These are phyloP conservation scores for Kwoniella dendrophila DNA, from an alignment of 768 basidiomycete genomes.

Conservation along the genomic window DNA sequence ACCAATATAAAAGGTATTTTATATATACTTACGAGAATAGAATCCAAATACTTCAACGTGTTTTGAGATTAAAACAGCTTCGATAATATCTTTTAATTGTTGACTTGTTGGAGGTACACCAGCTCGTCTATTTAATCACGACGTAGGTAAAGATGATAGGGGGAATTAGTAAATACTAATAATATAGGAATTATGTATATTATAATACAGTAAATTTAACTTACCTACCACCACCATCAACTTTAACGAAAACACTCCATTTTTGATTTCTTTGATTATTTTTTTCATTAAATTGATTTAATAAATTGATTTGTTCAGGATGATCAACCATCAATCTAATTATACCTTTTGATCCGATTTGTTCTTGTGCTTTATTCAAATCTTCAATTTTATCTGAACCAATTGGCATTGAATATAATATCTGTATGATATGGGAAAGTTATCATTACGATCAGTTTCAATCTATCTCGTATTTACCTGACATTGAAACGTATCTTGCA, in stretches of 20 bases:
- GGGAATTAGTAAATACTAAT: too few relatives aligned
- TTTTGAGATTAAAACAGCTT: slow-evolving; percentile 62
- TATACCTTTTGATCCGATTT: slow-evolving; percentile 64
- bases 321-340: slow-evolving; percentile 76
- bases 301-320: slow-evolving; percentile 67
- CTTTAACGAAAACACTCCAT: slow-evolving; percentile 80
- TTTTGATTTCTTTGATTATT: slow-evolving; percentile 56
- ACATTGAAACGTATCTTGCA: neutral
- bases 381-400: slow-evolving; percentile 72
- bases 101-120: slow-evolving; percentile 65
- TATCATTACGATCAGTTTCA: neutral
- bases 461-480: neutral
- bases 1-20: slow-evolving; percentile 58
- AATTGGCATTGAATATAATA: slow-evolving; percentile 78
- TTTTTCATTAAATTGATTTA: slow-evolving; percentile 61
- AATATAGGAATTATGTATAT: neutral
- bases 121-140: slow-evolving; percentile 77
- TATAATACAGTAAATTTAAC: slow-evolving; percentile 41
- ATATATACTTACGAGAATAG: slow-evolving; percentile 67
- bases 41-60: slow-evolving; percentile 74
- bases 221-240: slow-evolving; percentile 76
- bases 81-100: slow-evolving; percentile 64
- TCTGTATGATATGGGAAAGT: slow-evolving; percentile 59
- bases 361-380: slow-evolving; percentile 65
- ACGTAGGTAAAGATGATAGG: too few relatives aligned